phyloP scores from a whole-genome alignment of 768 basidiomycete genomes.

The Suillus occidentalis region DNA sequence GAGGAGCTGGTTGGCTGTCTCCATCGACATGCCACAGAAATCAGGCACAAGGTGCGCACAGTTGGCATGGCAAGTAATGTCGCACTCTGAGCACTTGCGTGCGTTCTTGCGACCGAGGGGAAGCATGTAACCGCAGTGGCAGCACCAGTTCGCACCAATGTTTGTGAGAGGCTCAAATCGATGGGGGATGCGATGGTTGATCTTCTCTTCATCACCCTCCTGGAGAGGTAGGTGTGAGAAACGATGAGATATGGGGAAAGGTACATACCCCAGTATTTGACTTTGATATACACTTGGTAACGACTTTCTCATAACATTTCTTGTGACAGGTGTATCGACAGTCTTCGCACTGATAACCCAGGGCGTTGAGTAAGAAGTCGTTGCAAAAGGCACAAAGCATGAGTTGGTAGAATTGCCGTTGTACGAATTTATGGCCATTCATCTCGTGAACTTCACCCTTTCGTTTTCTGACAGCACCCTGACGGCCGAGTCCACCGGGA shows the following conservation, averaged over 20 bases:
- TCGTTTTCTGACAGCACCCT: conserved; percentile 96
- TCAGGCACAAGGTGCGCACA: conserved; percentile 98
- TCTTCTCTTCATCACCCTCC: conserved; percentile 98
- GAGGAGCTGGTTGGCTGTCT: conserved; percentile 92
- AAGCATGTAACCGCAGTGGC: conserved; percentile 98
- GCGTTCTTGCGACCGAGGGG: conserved; percentile 97
- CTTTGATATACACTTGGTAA: conserved; percentile 99
- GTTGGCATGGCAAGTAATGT: conserved; percentile 94
- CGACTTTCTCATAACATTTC: conserved; percentile 98
- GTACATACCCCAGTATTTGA: conserved; percentile 85
- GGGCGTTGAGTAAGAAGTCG: conserved; percentile 95
- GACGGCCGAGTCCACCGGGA: conserved; percentile 90
- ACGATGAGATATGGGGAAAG: not conserved
- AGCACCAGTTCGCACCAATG: conserved; percentile 98
- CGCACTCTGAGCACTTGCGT: conserved; percentile 92
- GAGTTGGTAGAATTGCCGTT: conserved; percentile 96
- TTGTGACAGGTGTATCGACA: conserved; percentile 99
- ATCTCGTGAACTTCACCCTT: conserved; percentile 99
- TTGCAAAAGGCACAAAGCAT: conserved; percentile 98
- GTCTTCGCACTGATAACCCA: conserved; percentile 99
- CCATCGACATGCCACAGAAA: conserved; percentile 99
- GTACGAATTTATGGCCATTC: conserved; percentile 99
- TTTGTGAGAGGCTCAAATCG: conserved; percentile 97
- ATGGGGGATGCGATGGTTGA: conserved; percentile 99
- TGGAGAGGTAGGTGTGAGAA: conserved; percentile 28